Evolutionary conservation across 176 grass and related monocot species (phyloP), one percentile per base, ranked within the genome.

Genomic region (Phyllostachys edulis): DNA sequence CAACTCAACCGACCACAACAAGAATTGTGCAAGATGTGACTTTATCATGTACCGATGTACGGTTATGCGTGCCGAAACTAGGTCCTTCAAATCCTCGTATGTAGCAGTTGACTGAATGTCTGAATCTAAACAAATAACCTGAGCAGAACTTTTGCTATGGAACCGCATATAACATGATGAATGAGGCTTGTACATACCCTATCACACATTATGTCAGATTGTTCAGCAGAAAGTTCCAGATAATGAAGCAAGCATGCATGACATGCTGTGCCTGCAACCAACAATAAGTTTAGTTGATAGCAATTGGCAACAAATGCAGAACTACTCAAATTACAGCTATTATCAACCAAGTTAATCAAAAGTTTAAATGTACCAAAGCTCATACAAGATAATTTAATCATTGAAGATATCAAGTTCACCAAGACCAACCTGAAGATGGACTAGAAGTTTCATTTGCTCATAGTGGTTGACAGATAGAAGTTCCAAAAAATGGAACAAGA

Each of bases 401-500:
- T 79, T 21, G 45, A 82, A 86, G 34, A 62, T 75, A 44, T 24
- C 46, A 60, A 82, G 74, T 73, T 76, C 42, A 61, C 39, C 40
- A 84, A 76, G 36, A 73, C 75, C 52, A 82, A 89, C 89, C 82
- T 94, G 84, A 74, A 78, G 55, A 74, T 70, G 39, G 80, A 60
- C 37, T 62, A 24, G 15, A 79, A 57, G 55, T 55, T 82, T 94
- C 74, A 91, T 84, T 94, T 94, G 91, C 86, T 99, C 90, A 99
- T 89, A 29, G 96, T 85, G 81, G 91, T 89, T 5, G 96, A 99
- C 41, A 99, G 82, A 70, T 99, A 96, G 36, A 90, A 92, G 88
- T 99, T 99, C 91, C 96, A 99, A 49, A 99, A 96, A 60, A 96
- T 92, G 59, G 96, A 96, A 86, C 96, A 96, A 39, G 91, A 85